phyloP scores from a whole-genome alignment of 2,329 filamentous ascomycete species.

The Microascus cirrosus region DNA sequence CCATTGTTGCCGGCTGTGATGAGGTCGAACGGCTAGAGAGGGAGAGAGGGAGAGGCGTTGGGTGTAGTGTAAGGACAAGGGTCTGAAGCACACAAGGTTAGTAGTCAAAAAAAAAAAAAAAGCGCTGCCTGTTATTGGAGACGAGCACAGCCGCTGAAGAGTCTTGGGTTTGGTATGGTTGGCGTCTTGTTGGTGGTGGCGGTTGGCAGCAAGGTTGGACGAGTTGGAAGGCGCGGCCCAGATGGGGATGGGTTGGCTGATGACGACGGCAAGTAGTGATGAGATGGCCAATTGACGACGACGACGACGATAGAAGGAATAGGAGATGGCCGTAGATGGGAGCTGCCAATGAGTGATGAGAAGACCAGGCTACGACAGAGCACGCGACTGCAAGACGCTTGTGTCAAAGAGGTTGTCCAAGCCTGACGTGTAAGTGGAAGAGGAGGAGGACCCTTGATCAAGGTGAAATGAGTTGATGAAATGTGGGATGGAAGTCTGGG shows the following conservation, averaged over 20 bases:
- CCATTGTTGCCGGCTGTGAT: conserved; percentile 1
- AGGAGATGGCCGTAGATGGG: neutral
- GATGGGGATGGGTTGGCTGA: neutral
- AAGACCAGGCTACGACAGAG: conserved; percentile 5
- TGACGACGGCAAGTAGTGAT: neutral
- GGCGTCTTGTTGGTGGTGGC: neutral
- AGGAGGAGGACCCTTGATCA: neutral
- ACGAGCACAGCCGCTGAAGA: neutral
- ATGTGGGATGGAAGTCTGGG: conserved; percentile 13
- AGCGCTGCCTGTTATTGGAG: neutral
- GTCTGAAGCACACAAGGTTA: conserved; percentile 9
- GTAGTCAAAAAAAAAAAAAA: conserved; percentile 1
- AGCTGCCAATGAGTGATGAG: neutral
- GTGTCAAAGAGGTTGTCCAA: neutral
- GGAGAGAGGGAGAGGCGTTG: conserved; percentile 6
- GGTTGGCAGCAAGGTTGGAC: neutral
- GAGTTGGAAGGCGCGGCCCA: neutral
- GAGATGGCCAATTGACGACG: neutral
- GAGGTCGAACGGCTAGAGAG: neutral
- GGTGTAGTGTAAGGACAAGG: conserved; percentile 7
- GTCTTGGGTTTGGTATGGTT: neutral
- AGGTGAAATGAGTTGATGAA: neutral
- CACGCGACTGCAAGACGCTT: conserved; percentile 9
- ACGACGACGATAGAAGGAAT: neutral
- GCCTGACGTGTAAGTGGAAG: conserved; percentile 8